A percentile compares a stretch with the other conserved stretches of the same genome.
phyloP scores from a whole-genome alignment of 495 filamentous ascomycete species.

The Sporormia fimetaria region DNA sequence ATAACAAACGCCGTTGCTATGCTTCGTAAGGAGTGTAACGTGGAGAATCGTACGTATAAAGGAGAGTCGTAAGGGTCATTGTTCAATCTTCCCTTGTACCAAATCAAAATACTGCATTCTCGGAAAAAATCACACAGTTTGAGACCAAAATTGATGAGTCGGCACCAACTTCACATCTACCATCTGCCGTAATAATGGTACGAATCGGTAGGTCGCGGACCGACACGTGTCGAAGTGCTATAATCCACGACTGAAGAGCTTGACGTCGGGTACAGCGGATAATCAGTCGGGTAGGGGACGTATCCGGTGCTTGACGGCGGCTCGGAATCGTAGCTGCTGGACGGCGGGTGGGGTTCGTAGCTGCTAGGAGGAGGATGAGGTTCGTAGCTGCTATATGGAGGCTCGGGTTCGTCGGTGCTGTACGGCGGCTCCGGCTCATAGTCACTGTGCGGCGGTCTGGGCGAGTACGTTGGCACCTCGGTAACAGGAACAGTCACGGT shows the following conservation, averaged over 20 bases:
- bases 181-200: conserved; percentile 5
- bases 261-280: neutral
- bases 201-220: conserved; percentile 17
- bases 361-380: neutral
- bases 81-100: neutral
- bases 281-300: conserved; percentile 17
- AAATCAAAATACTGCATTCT: neutral
- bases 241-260: conserved; percentile 1
- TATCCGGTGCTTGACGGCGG: conserved; percentile 7
- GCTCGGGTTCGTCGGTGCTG: neutral
- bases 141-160: neutral
- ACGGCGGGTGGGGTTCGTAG: conserved; percentile 3
- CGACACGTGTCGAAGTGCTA: conserved; percentile 8
- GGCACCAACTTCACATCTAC: conserved; percentile 5
- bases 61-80: conserved; percentile 11
- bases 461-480: conserved; percentile 1
- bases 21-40: conserved; percentile 14
- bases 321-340: conserved; percentile 3
- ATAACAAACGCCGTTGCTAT: conserved; percentile 19
- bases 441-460: too few relatives aligned
- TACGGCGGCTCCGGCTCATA: too few relatives aligned
- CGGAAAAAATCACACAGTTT: neutral
- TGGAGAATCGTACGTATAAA: conserved; percentile 14
- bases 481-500: conserved; percentile 12
- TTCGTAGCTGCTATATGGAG: conserved; percentile 1